Percentiles rank a stretch among this genome's conserved stretches.
These are phyloP conservation scores for Neurospora crassa DNA, from an alignment of 2,329 filamentous ascomycete genomes.

Conservation along the genomic window DNA sequence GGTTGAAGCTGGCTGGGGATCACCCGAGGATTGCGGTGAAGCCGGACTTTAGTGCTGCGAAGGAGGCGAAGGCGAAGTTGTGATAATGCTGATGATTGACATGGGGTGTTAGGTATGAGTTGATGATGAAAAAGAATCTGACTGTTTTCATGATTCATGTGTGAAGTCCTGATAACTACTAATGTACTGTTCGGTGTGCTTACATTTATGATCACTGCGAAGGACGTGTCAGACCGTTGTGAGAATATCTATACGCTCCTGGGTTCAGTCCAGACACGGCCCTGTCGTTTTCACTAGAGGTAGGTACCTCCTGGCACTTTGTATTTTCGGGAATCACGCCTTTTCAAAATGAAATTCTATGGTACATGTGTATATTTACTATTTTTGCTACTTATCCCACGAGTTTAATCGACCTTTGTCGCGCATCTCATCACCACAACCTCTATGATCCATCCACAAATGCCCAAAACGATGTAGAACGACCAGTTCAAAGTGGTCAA, in stretches of 20 bases:
- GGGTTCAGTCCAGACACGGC: not conserved
- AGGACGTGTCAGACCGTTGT: not conserved
- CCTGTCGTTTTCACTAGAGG: not conserved
- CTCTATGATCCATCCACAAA: not conserved
- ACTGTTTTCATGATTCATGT: too few species aligned
- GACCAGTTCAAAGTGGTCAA: not conserved
- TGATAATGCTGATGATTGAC: constrained; percentile 16
- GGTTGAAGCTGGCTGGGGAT: constrained; percentile 49
- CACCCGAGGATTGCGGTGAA: constrained; percentile 41
- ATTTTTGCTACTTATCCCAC: too few species aligned
- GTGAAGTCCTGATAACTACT: not conserved
- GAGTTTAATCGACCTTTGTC: not conserved
- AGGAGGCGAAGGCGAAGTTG: constrained; percentile 32
- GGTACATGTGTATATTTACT: too few species aligned
- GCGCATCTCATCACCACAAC: not conserved
- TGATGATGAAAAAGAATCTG: not conserved
- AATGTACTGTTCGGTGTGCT: not conserved
- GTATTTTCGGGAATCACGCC: not conserved
- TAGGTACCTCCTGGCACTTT: not conserved
- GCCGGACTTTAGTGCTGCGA: constrained; percentile 21
- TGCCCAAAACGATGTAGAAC: not conserved
- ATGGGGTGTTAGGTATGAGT: not conserved
- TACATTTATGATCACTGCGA: not conserved
- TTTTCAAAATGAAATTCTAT: not conserved
- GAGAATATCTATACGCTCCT: not conserved